phyloP scores from a whole-genome alignment of 345 rosid genomes.

The Eucalyptus melliodora region DNA sequence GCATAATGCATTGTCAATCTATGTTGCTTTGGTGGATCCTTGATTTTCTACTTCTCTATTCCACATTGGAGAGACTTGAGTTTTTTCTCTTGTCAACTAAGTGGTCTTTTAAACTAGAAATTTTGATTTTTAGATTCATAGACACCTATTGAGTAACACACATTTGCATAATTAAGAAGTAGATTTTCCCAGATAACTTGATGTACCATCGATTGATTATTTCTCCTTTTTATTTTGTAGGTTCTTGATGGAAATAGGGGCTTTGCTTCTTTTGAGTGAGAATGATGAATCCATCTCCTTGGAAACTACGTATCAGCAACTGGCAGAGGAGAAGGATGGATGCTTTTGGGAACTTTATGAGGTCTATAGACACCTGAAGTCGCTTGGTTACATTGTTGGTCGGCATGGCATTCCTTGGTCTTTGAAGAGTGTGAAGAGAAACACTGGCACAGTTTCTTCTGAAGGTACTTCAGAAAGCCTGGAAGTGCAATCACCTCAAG shows the following conservation, averaged over 20 bases:
- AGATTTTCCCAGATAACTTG: not conserved
- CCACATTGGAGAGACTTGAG: not conserved
- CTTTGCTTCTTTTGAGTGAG: slow-evolving; percentile 36
- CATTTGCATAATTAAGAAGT: not conserved
- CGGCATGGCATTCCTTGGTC: slow-evolving; percentile 67
- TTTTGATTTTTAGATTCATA: not conserved
- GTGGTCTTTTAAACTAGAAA: not conserved
- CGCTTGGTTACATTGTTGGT: slow-evolving; percentile 66
- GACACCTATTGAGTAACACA: not conserved
- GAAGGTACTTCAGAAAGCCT: too few relatives aligned
- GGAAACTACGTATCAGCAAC: slow-evolving; percentile 38
- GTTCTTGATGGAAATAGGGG: slow-evolving; percentile 77
- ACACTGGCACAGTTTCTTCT: not conserved
- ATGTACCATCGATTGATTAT: not conserved
- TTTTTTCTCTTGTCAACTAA: not conserved
- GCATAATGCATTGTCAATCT: not conserved
- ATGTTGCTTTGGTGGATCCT: not conserved
- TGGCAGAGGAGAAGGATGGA: slow-evolving; percentile 30
- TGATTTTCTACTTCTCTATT: not conserved
- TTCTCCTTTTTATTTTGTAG: slow-evolving; percentile 10
- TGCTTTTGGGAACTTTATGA: slow-evolving; percentile 59
- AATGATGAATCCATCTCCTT: slow-evolving; percentile 20
- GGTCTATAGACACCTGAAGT: slow-evolving; percentile 57
- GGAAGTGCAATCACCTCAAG: too few relatives aligned
- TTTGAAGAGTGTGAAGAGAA: slow-evolving; percentile 16